phyloP scores from a whole-genome alignment of 495 filamentous ascomycete species.

The Talaromyces stipitatus region DNA sequence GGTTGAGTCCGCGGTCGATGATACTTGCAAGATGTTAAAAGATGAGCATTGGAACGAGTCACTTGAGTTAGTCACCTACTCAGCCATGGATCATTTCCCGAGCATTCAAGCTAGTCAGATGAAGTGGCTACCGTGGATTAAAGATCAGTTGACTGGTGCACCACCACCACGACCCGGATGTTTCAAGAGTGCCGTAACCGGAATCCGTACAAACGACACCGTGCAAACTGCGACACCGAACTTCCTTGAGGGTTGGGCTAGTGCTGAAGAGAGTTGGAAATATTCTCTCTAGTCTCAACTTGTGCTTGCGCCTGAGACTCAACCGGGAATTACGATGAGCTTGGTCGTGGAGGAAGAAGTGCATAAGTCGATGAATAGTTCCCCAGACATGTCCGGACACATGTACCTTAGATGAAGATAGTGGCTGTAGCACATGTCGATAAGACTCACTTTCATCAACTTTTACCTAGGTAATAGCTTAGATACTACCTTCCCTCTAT shows the following conservation, averaged over 20 bases:
- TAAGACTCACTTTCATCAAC: neutral
- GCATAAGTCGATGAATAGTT: neutral
- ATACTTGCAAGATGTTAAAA: slow-evolving; percentile 19
- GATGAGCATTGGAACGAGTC: slow-evolving; percentile 13
- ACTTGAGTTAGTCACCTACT: slow-evolving; percentile 25
- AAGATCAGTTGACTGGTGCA: slow-evolving; percentile 23
- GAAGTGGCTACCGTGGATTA: slow-evolving; percentile 36
- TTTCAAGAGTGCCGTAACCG: slow-evolving; percentile 3
- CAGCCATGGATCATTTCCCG: slow-evolving; percentile 26
- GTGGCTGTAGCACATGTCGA: neutral
- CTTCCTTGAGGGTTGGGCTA: slow-evolving; percentile 4
- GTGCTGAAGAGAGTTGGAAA: slow-evolving; percentile 1
- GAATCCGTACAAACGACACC: slow-evolving; percentile 1
- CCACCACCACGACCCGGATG: slow-evolving; percentile 10
- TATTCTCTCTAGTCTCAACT: neutral
- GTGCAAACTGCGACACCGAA: neutral
- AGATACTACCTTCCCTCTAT: neutral
- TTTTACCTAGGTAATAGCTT: too few relatives aligned
- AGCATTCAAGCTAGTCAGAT: slow-evolving; percentile 25
- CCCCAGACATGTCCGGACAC: neutral
- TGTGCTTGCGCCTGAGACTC: neutral
- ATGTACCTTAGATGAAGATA: neutral
- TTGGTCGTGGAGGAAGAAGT: neutral
- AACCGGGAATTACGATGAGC: neutral
- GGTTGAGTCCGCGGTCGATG: slow-evolving; percentile 18